Conservation (phyloP, 2,329 filamentous ascomycete genomes). For the Pestalotiopsis sp. region DNA sequence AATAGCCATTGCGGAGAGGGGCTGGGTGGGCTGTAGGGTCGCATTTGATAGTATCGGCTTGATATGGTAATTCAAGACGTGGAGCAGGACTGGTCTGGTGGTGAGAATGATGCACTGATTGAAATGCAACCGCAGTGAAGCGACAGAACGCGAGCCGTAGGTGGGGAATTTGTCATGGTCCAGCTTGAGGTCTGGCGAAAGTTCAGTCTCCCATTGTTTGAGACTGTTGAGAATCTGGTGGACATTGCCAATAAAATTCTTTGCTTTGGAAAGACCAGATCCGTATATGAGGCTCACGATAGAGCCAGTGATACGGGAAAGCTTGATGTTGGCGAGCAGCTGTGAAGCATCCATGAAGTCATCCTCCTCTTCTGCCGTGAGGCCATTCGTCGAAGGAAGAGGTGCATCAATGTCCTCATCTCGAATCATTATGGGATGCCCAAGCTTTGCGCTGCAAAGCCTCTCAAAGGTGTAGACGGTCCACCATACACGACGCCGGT, state of each 20-base stretch:
- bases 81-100: constrained; percentile 19
- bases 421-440: constrained; percentile 40
- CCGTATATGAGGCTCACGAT: constrained; percentile 19
- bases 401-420: constrained; percentile 41
- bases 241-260: constrained; percentile 17
- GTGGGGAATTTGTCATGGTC: constrained; percentile 18
- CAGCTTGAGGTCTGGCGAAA: constrained; percentile 33
- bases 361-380: constrained; percentile 16
- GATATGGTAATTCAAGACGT: constrained; percentile 18
- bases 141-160: constrained; percentile 18
- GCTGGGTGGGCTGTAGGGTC: background rate
- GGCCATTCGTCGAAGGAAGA: constrained; percentile 27
- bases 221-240: constrained; percentile 34
- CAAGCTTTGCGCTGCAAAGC: constrained; percentile 43
- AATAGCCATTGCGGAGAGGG: constrained; percentile 28
- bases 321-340: constrained; percentile 29
- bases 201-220: constrained; percentile 34
- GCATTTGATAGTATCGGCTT: background rate
- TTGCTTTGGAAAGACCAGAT: constrained; percentile 3
- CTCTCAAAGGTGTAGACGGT: constrained; percentile 35
- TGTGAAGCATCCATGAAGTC: constrained; percentile 20
- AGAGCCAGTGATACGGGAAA: constrained; percentile 27
- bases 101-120: constrained; percentile 23
- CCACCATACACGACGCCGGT: constrained; percentile 34
- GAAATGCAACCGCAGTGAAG: constrained; percentile 19